Evolutionary conservation across 805 yeast species (phyloP).

Genomic region (Myxozyma mucilagina): DNA sequence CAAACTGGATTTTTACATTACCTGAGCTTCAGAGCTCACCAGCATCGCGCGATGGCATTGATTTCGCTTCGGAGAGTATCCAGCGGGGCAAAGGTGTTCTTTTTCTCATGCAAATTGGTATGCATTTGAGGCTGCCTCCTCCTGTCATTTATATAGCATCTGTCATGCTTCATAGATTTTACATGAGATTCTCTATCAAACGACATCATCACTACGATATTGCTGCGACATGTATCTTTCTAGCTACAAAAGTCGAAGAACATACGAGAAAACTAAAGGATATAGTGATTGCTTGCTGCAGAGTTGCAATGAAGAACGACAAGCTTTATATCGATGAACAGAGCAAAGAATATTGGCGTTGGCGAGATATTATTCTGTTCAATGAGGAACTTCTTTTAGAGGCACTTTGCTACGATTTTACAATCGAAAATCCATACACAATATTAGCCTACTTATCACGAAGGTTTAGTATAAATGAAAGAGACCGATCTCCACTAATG

Average conservation of each 20-base stretch:
- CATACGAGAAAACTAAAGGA: conserved; percentile 51
- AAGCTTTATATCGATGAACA: conserved; percentile 47
- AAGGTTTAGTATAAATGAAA: conserved; percentile 28
- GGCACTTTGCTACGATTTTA: conserved; percentile 50
- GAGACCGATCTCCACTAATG: conserved; percentile 32
- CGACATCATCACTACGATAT: conserved; percentile 52
- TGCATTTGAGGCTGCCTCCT: conserved; percentile 49
- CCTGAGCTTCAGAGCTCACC: conserved; percentile 39
- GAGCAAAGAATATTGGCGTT: conserved; percentile 52
- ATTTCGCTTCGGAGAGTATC: conserved; percentile 44
- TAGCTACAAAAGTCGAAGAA: conserved; percentile 58
- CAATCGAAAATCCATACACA: conserved; percentile 37
- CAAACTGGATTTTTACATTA: conserved; percentile 27
- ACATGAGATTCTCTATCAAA: conserved; percentile 48
- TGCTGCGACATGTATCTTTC: conserved; percentile 52
- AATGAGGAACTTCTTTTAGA: conserved; percentile 51
- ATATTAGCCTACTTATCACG: conserved; percentile 25
- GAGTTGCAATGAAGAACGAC: conserved; percentile 48
- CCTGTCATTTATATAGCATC: conserved; percentile 53
- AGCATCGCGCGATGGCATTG: conserved; percentile 41
- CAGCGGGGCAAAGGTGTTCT: conserved; percentile 52
- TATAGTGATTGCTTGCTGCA: conserved; percentile 52
- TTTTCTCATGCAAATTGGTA: conserved; percentile 49
- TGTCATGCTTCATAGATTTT: conserved; percentile 53
- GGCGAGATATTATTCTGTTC: conserved; percentile 50